Base-by-base conservation (phyloP, 2,329 filamentous ascomycete genomes). In the Calycina herbarum region DNA sequence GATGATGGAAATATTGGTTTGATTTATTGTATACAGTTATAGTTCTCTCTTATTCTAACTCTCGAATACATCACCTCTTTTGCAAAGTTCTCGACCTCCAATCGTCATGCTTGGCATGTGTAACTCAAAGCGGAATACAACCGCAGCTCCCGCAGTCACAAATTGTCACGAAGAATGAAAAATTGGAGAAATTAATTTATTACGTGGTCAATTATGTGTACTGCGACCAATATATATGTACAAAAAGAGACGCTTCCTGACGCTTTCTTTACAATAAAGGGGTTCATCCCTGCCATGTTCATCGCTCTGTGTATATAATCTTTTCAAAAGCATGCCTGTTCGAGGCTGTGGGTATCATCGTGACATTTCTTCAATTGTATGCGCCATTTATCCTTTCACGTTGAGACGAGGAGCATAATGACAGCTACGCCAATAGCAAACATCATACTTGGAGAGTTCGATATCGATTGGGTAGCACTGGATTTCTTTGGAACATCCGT, bases 401-500 rank as follows among this genome's bases (percentile, higher is more conserved):
- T 10, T 51, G 10, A 51, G 45, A 27, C 10, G 8, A 51, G 45
- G 45, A 51, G 45, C 45, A 51, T 51, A 27, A 24, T 24, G n/a
- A 51, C 8, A 57, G 27, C 56, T 35, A n/a, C 56, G 27, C 56
- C 27, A 33, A 57, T 20, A 13, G 56, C 29, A n/a, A 57, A 57
- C 27, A 57, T 17, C 8, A 29, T 11, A 35, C 27, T 57, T 20
- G n/a, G 56, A 57, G 17, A 17, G 31, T 57, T 31, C 11, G 31
- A 29, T 5, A 57, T 57, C 27, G 56, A 35, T 35, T 31, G 27
- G 13, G 56, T 29, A 8, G 45, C 63, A 33, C 45, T 56, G 8
- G 63, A 64, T 33, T 57, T 61, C 33, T 59, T 35, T 27, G 58
- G 48, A 20, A 33, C 17, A 20, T 58, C 45, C 1, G 63, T 51